phyloP scores from a whole-genome alignment of 805 yeast species.

The Zygosaccharomyces lentus region DNA sequence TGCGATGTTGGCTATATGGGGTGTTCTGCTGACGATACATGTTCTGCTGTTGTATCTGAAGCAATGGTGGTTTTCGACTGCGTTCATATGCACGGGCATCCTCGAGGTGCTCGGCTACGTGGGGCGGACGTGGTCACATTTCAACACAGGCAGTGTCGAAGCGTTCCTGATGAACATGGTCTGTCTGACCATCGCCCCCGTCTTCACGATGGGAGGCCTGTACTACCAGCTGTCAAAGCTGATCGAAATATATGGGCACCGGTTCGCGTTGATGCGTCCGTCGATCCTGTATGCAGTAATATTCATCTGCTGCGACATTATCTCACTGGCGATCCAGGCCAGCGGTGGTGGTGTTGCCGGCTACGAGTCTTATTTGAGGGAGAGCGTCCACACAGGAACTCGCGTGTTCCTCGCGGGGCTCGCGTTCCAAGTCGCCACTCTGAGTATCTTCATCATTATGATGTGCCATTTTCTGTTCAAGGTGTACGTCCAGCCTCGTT shows the following conservation, averaged over 20 bases:
- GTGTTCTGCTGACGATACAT: conserved; percentile 43
- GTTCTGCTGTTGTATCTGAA: conserved; percentile 42
- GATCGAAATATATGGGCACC: conserved; percentile 55
- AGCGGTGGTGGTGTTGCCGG: conserved; percentile 75
- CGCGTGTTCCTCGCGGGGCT: conserved; percentile 70
- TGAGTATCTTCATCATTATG: conserved; percentile 54
- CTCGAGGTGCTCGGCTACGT: conserved; percentile 67
- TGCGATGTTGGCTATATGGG: conserved; percentile 53
- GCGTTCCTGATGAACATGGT: conserved; percentile 61
- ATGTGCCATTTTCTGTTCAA: conserved; percentile 45
- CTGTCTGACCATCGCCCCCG: conserved; percentile 73
- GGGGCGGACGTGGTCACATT: conserved; percentile 50
- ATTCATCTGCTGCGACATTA: conserved; percentile 62
- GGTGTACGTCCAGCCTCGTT: conserved; percentile 34
- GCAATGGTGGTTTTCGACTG: conserved; percentile 63
- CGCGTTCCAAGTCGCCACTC: conserved; percentile 67
- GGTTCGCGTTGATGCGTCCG: conserved; percentile 42
- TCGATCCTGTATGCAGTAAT: conserved; percentile 45
- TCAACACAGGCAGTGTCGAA: conserved; percentile 34
- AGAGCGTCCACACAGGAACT: conserved; percentile 22
- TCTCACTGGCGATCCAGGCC: conserved; percentile 64
- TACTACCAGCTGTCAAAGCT: conserved; percentile 68
- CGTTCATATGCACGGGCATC: conserved; percentile 52
- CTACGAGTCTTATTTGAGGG: conserved; percentile 28
- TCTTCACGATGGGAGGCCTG: conserved; percentile 79